A percentile compares a stretch with the other conserved stretches of the same genome.
phyloP scores from a whole-genome alignment of 169 alveolate genomes.

The Eimeria maxima region DNA sequence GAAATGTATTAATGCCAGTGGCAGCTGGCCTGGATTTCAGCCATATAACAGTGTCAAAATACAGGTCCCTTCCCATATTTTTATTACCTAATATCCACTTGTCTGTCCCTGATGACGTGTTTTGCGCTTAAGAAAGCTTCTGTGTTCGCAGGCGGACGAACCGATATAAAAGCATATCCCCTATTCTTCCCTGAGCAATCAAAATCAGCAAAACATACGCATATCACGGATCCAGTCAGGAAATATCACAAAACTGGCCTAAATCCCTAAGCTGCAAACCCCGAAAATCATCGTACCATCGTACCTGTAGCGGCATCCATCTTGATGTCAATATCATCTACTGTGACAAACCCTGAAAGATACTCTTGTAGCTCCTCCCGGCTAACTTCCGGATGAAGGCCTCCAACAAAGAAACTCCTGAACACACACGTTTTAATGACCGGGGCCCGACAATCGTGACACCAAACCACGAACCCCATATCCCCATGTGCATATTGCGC shows the following conservation, averaged over 20 bases:
- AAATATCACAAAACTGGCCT: not conserved
- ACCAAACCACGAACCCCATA: not conserved
- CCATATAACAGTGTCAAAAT: not conserved
- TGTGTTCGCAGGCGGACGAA: constrained; percentile 53
- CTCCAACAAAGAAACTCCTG: constrained; percentile 78
- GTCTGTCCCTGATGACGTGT: constrained; percentile 61
- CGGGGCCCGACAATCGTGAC: not conserved
- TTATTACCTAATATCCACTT: constrained; percentile 36
- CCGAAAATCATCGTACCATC: not conserved
- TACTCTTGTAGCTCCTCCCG: constrained; percentile 58
- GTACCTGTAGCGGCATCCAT: constrained; percentile 49
- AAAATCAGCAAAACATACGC: not conserved
- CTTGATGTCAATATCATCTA: constrained; percentile 63
- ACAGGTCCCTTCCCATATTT: not conserved
- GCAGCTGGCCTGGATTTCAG: not conserved
- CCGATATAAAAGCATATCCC: constrained; percentile 63
- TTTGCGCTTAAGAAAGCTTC: constrained; percentile 52
- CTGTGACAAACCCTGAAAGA: constrained; percentile 73
- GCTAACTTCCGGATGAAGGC: constrained; percentile 43
- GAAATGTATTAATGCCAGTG: no score
- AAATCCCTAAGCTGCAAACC: not conserved
- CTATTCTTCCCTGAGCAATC: constrained; percentile 31
- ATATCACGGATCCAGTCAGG: not conserved
- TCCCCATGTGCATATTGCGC: not conserved
- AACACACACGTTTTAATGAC: not conserved